Percentiles rank a stretch among this genome's conserved stretches.
Evolutionary conservation across 129 eudicot genomes (phyloP).

Genomic region (Lactuca sativa): DNA sequence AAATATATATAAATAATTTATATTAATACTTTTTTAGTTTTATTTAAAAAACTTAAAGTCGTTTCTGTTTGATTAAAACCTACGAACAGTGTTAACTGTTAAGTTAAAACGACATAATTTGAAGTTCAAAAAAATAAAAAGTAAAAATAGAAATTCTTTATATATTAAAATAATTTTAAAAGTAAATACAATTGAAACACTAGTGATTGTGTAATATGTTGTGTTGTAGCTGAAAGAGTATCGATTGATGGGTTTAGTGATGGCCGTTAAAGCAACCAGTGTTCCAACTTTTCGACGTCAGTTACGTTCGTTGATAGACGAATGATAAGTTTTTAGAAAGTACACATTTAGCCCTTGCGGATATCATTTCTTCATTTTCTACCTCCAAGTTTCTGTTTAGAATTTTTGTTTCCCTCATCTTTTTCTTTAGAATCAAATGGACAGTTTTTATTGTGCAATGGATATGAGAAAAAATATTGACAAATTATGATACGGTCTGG

Average conservation of each 20-base stretch:
- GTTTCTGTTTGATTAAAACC: background rate
- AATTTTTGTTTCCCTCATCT: slow-evolving; percentile 22
- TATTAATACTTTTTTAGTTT: too few relatives aligned
- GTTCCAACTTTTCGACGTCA: slow-evolving; percentile 25
- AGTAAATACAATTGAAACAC: too few relatives aligned
- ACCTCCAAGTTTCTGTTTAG: background rate
- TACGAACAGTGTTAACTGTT: too few relatives aligned
- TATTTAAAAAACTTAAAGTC: too few relatives aligned
- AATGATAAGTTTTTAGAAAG: slow-evolving; percentile 8
- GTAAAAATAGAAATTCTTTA: too few relatives aligned
- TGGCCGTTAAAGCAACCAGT: slow-evolving; percentile 35
- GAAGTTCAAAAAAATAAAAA: too few relatives aligned
- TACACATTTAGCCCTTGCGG: background rate
- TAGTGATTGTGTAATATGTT: background rate
- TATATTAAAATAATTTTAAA: too few relatives aligned
- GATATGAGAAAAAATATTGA: background rate
- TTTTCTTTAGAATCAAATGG: background rate
- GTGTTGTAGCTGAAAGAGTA: slow-evolving; percentile 36
- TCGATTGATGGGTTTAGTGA: slow-evolving; percentile 40
- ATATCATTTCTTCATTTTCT: background rate
- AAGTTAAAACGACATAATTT: too few relatives aligned
- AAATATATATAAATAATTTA: too few relatives aligned
- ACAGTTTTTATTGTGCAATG: background rate
- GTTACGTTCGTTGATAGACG: slow-evolving; percentile 38
- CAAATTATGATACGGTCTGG: too few relatives aligned